Evolutionary conservation across 2,329 filamentous ascomycete genomes (phyloP), one percentile per base, ranked within the genome.

Genomic region (Shiraia bambusicola): DNA sequence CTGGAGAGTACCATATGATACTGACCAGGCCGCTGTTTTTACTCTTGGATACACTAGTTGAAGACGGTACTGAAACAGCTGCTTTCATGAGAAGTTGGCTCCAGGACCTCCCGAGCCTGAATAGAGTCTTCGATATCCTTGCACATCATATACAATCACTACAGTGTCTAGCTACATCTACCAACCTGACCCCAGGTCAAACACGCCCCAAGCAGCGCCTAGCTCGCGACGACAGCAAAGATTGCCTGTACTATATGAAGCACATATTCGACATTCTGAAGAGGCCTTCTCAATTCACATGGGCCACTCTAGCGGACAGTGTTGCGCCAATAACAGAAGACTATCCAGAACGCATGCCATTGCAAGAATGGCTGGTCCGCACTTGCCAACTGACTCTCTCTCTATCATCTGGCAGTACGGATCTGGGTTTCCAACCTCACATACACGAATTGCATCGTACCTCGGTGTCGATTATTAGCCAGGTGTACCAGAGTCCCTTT

Each of bases 71-170:
- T 2, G 87, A 91, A 54, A 72, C 86, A 11, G 88, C 85, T 48
- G 85, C 89, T 69, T 85, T 86, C 17, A 82, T 88, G 28, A 86
- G 85, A 56, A 83, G 80, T 34, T 96, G 92, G 91, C 75, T 97
- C 3, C 85, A 87, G 54, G 83, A 72, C 39, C 60, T 79, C 8
- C 70, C 77, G 11, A 79, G 72, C 28, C 68, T 82, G 22, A 73
- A 76, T 39, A 74, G 69, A 57, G 70, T 77, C 6, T 68, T 72
- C 36, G 61, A 69, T 29, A 53, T 73, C 12, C 44, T 67, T 4
- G 56, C 50, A 13, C 34, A 49, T 12, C 64, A 66, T 34, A 42
- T 69, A 7, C 60, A 67, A 27, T 59, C 53, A 13, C 50, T 69
- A 11, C 51, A 57, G 6, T 69, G 59, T 44, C 34, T 68, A 5